Base-by-base conservation (phyloP, 176 grass and related monocot species). In the Phoenix dactylifera region DNA sequence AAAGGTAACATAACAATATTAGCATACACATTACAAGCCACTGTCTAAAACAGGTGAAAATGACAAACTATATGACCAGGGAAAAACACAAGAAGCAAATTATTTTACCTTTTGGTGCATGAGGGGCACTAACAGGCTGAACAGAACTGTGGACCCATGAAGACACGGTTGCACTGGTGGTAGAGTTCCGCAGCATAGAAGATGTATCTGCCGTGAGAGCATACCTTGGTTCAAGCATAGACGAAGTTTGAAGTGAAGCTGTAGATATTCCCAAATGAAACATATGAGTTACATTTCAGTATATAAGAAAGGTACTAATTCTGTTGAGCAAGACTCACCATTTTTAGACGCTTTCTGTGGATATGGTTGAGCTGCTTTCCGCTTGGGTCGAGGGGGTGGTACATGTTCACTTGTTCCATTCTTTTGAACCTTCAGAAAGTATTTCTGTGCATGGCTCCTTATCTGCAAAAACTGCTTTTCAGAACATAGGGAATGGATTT, bases 401-500 rank as follows among this genome's bases (percentile, higher is more conserved):
- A 99, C 73, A 77, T 99, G 94, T 63, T 99, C 87, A 3, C 80
- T 80, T 17, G 73, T 74, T 55, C 93, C 93, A 62, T 75, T 93
- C 60, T 93, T 93, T 63, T 93, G 79, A 78, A 89, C 79, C 70
- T 99, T 99, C 52, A 92, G 29, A 63, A 92, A 99, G 57, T 99
- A 99, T 35, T 99, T 99, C 22, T 99, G 94, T 22, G 94, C 94
- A 76, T 99, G 94, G 44, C 94, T 99, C 60, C 94, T 93, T 68
- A 99, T 99, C 94, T 99, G 67, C 54, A 50, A 81, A 15, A 26
- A 44, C 16, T 18, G 6, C 22, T 25, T 26, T 48, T 68, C 35
- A 44, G 28, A 68, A 67, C 26, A 50, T 67, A 12, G 35, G 12
- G 2, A 44, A 44, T 14, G 10, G 35, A 44, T 44, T 44, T 44